Base-by-base conservation (phyloP, 2,329 filamentous ascomycete species). In the Paecilomyces dactylethromorphus region DNA sequence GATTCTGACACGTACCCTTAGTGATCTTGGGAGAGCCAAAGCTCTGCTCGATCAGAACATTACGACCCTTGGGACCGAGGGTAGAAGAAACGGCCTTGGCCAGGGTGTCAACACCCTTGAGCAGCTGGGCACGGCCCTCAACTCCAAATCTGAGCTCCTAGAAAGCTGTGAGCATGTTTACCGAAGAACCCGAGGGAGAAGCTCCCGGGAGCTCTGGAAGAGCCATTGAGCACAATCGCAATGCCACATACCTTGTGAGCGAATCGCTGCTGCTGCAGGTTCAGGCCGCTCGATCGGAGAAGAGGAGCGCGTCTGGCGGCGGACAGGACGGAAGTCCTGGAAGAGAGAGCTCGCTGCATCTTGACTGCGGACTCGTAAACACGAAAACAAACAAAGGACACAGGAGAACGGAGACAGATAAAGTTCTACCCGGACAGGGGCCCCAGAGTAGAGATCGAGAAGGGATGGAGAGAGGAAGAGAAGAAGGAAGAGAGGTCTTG, bases 1-100 rank as follows among this genome's bases (percentile, higher is more conserved):
- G 35, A 29, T 29, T 29, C 26, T 29, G 26, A 3, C 4, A 74
- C 83, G 63, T 82, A 96, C 93, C 93, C 84, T 99, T 99, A 71
- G 94, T 99, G 79, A 99, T 99, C 86, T 99, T 99, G 71, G 94
- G 94, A 54, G 94, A 96, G 78, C 94, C 94, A 73, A 96, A 99
- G 83, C 91, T 91, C 64, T 93, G 97, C 84, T 99, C 94, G 69
- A 99, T 99, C 74, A 99, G 79, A 67, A 99, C 94, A 81, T 97
- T 99, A 76, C 94, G 88, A 78, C 94, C 94, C 85, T 99, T 99
- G 71, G 94, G 94, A 67, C 94, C 94, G 62, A 99, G 86, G 65
- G 94, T 99, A 63, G 93, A 96, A 65, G 93, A 90, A 64, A 99
- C 94, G 64, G 94, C 94, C 82, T 88, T 96, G 71, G 94, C 92